A percentile compares a stretch with the other conserved stretches of the same genome.
Evolutionary conservation across 768 basidiomycete species (phyloP).

Genomic region (Termitomyces sp.): DNA sequence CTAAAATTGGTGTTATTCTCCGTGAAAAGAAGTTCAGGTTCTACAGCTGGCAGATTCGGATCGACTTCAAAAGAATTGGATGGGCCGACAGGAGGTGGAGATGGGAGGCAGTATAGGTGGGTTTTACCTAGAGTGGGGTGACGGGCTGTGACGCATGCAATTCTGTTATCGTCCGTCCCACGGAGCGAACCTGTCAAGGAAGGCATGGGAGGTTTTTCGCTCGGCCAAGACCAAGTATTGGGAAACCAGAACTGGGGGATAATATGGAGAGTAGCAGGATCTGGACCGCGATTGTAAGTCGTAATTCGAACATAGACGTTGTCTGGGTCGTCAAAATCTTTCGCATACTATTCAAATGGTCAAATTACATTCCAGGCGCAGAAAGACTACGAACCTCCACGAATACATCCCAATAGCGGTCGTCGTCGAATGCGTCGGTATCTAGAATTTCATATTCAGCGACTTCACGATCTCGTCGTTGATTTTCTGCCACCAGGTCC

Average conservation of each 20-base stretch:
- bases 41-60: slow-evolving; percentile 60
- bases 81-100: slow-evolving; percentile 83
- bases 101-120: slow-evolving; percentile 84
- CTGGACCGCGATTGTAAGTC: slow-evolving; percentile 93
- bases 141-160: slow-evolving; percentile 60
- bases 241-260: slow-evolving; percentile 96
- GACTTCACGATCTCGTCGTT: slow-evolving; percentile 77
- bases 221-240: slow-evolving; percentile 96
- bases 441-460: slow-evolving; percentile 92
- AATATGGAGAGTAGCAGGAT: slow-evolving; percentile 89
- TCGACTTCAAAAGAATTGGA: slow-evolving; percentile 58
- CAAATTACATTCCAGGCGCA: not conserved
- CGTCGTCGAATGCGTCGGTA: slow-evolving; percentile 85
- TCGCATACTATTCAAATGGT: slow-evolving; percentile 69
- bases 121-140: slow-evolving; percentile 74
- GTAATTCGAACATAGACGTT: slow-evolving; percentile 92
- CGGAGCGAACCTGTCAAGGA: slow-evolving; percentile 47
- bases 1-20: slow-evolving; percentile 97
- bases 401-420: slow-evolving; percentile 98
- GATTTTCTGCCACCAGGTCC: slow-evolving; percentile 81
- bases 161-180: slow-evolving; percentile 35
- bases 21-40: slow-evolving; percentile 87
- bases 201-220: slow-evolving; percentile 62
- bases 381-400: slow-evolving; percentile 65
- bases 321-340: slow-evolving; percentile 89